Conservation (phyloP, 75 land plant genomes). For the Cryptomeria japonica region DNA sequence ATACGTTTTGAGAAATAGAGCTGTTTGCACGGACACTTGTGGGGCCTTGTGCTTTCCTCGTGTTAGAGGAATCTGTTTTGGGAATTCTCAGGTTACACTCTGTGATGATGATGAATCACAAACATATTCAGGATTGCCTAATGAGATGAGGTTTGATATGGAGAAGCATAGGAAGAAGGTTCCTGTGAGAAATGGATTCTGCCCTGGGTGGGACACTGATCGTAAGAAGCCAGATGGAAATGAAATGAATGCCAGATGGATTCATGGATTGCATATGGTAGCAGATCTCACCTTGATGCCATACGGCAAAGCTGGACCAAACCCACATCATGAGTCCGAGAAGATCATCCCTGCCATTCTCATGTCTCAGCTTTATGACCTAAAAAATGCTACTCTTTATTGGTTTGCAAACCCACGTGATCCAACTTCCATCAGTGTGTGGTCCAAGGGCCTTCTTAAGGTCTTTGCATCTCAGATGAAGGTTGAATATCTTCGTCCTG, state of each 20-base stretch:
- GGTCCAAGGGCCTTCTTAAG: slow-evolving; percentile 41
- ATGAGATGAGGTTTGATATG: slow-evolving; percentile 24
- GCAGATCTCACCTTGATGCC: slow-evolving; percentile 47
- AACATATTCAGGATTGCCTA: slow-evolving; percentile 18
- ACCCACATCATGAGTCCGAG: slow-evolving; percentile 53
- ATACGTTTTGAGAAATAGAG: slow-evolving; percentile 17
- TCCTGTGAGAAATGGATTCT: slow-evolving; percentile 22
- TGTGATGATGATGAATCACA: slow-evolving; percentile 22
- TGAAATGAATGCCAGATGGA: slow-evolving; percentile 23
- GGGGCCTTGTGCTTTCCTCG: slow-evolving; percentile 41
- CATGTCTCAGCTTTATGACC: slow-evolving; percentile 31
- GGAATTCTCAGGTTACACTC: slow-evolving; percentile 21
- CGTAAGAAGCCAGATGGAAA: background rate
- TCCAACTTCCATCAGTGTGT: slow-evolving; percentile 28
- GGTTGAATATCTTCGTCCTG: slow-evolving; percentile 28
- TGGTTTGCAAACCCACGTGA: slow-evolving; percentile 35
- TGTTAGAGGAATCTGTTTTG: slow-evolving; percentile 35
- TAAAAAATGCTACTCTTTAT: slow-evolving; percentile 26
- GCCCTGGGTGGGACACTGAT: slow-evolving; percentile 33
- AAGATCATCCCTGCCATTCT: slow-evolving; percentile 42
- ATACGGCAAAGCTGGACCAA: slow-evolving; percentile 43
- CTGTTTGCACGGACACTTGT: slow-evolving; percentile 33
- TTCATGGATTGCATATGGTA: slow-evolving; percentile 39
- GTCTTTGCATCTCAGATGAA: slow-evolving; percentile 27
- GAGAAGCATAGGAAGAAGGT: slow-evolving; percentile 28